Conservation (phyloP, 208 protist species). For the Crithidia sp. region DNA sequence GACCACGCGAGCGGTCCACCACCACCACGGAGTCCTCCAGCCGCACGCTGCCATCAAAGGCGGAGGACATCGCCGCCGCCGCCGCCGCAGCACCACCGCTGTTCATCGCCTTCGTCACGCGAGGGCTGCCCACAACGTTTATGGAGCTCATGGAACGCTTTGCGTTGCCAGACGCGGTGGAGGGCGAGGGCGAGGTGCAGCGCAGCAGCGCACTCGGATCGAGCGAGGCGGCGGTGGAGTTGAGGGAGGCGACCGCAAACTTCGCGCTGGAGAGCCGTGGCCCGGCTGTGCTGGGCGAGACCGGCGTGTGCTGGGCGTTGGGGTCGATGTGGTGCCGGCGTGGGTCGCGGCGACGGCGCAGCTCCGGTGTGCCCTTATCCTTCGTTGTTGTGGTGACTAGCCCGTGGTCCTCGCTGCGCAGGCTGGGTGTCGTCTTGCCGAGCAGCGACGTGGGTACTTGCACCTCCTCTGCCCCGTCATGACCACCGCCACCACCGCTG, state of each 20-base stretch:
- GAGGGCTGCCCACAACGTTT: not conserved
- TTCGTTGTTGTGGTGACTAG: not conserved
- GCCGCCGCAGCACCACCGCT: too few relatives aligned
- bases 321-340: not conserved
- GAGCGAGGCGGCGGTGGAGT: slow-evolving; percentile 4
- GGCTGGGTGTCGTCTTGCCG: slow-evolving; percentile 9
- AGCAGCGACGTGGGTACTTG: not conserved
- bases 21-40: slow-evolving; percentile 16
- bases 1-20: slow-evolving; percentile 34
- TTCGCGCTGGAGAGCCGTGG: not conserved
- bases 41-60: too few relatives aligned
- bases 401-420: slow-evolving; percentile 6
- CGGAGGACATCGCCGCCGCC: too few relatives aligned
- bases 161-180: slow-evolving; percentile 3
- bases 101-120: not conserved
- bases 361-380: slow-evolving; percentile 6
- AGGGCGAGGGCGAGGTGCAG: slow-evolving; percentile 6
- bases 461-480: not conserved
- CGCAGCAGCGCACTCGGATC: slow-evolving; percentile 5
- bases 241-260: not conserved
- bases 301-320: not conserved
- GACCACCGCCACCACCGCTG: not conserved
- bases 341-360: not conserved
- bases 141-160: slow-evolving; percentile 8
- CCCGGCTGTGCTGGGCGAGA: not conserved